phyloP scores from a whole-genome alignment of 164 flowering plant genomes.

The Piper betle region DNA sequence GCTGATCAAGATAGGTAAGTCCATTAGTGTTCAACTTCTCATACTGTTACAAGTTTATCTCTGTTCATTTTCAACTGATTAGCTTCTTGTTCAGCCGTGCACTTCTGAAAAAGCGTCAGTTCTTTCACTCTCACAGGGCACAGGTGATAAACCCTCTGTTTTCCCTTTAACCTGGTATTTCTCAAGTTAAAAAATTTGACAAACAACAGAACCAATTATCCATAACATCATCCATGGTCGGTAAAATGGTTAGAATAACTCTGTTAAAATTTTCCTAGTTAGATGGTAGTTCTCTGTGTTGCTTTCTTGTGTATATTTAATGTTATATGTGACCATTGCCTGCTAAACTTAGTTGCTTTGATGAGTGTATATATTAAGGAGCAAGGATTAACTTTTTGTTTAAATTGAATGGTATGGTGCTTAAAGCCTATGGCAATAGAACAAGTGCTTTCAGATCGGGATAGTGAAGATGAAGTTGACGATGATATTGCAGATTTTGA shows the following conservation, averaged over 20 bases:
- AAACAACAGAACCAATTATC: too few relatives aligned
- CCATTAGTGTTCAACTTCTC: background rate
- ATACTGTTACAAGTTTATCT: background rate
- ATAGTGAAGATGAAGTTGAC: conserved; percentile 97
- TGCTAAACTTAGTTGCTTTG: too few relatives aligned
- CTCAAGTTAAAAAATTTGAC: too few relatives aligned
- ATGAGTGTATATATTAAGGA: too few relatives aligned
- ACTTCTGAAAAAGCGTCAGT: conserved; percentile 77
- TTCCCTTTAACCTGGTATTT: background rate
- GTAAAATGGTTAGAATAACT: too few relatives aligned
- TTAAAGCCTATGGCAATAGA: conserved; percentile 87
- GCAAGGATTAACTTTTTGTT: too few relatives aligned
- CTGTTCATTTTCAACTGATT: background rate
- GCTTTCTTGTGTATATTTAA: too few relatives aligned
- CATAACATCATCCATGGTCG: too few relatives aligned
- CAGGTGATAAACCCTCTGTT: conserved; percentile 38
- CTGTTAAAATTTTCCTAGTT: too few relatives aligned
- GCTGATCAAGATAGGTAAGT: conserved; percentile 68
- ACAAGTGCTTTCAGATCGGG: conserved; percentile 75
- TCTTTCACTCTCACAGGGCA: conserved; percentile 96
- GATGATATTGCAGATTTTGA: conserved; percentile 96
- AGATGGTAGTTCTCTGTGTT: too few relatives aligned
- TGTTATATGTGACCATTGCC: too few relatives aligned
- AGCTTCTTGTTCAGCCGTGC: conserved; percentile 37
- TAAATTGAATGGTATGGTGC: background rate